A percentile compares a stretch with the other conserved stretches of the same genome.
Conservation (phyloP, 2,329 filamentous ascomycete species). For the Spiromastix sp. region DNA sequence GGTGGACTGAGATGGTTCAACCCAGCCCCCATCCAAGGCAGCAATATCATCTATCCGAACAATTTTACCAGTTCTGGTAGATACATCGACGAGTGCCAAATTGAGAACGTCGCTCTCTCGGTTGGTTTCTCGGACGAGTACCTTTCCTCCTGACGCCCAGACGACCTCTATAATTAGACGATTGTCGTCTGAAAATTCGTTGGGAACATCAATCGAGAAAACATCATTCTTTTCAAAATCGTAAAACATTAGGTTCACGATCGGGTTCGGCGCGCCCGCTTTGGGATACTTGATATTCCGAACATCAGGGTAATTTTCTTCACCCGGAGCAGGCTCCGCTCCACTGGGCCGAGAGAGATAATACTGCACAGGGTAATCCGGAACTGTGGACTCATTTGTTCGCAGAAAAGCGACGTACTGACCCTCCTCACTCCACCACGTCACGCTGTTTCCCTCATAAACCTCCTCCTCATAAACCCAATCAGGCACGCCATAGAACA, state of each 20-base stretch:
- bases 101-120: conserved; percentile 86
- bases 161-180: conserved; percentile 86
- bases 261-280: conserved; percentile 83
- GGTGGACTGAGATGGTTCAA: conserved; percentile 83
- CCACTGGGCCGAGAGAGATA: conserved; percentile 82
- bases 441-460: conserved; percentile 66
- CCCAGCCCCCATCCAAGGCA: conserved; percentile 90
- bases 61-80: conserved; percentile 60
- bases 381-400: conserved; percentile 86
- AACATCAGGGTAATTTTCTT: conserved; percentile 85
- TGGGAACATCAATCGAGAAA: conserved; percentile 68
- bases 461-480: conserved; percentile 95
- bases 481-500: conserved; percentile 93
- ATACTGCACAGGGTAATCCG: conserved; percentile 87
- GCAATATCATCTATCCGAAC: conserved; percentile 71
- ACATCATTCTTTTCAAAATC: conserved; percentile 66
- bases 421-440: conserved; percentile 92
- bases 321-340: conserved; percentile 52
- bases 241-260: conserved; percentile 81
- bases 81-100: conserved; percentile 74
- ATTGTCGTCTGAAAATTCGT: conserved; percentile 69
- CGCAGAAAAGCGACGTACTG: conserved; percentile 83
- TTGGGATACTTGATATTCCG: conserved; percentile 95
- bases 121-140: conserved; percentile 86
- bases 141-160: conserved; percentile 72